These are phyloP conservation scores for Crithidia fasciculata DNA, from an alignment of 208 protist genomes.

Conservation along the genomic window DNA sequence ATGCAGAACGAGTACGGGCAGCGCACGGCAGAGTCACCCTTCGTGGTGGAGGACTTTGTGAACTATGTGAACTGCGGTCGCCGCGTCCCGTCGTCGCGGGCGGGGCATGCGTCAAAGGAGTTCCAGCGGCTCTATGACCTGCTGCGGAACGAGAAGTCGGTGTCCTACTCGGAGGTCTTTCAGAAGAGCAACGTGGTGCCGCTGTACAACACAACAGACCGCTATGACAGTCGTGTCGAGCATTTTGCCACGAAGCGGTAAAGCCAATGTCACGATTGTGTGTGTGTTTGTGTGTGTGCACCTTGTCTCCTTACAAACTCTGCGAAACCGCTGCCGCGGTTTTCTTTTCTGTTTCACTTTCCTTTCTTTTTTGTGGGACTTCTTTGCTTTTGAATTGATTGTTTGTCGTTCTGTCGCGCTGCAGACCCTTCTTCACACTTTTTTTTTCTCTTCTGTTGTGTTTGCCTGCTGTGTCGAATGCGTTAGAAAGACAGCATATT, in stretches of 20 bases:
- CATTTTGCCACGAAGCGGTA: conserved; percentile 41
- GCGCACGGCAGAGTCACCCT: conserved; percentile 57
- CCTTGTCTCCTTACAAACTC: no score
- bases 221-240: conserved; percentile 58
- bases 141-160: conserved; percentile 47
- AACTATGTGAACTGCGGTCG: conserved; percentile 91
- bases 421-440: no score
- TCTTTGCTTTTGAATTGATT: no score
- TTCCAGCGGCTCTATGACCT: conserved; percentile 59
- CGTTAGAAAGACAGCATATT: no score
- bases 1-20: conserved; percentile 72
- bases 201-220: conserved; percentile 43
- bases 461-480: no score
- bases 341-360: no score
- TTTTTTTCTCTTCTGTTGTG: no score
- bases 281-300: no score
- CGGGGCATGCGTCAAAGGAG: conserved; percentile 59
- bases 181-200: conserved; percentile 57
- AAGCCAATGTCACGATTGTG: background rate
- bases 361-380: no score
- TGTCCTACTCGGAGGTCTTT: conserved; percentile 59
- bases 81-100: conserved; percentile 52
- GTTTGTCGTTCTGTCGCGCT: no score
- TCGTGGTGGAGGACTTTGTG: conserved; percentile 90
- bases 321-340: no score